These are phyloP conservation scores for Suillus alpinus DNA, from an alignment of 768 basidiomycete genomes.

Conservation along the genomic window DNA sequence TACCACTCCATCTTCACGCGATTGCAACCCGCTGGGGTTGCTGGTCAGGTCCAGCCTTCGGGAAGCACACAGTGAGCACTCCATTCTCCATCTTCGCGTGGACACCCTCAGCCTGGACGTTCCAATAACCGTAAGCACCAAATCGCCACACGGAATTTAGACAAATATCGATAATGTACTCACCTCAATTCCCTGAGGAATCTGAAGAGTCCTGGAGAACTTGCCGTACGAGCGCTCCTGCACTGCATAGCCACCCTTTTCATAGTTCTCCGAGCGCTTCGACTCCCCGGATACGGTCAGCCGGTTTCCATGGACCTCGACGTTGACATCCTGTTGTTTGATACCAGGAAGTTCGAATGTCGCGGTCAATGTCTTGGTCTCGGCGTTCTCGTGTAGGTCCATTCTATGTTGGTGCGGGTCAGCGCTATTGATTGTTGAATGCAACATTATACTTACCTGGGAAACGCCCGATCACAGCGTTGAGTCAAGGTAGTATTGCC, in stretches of 20 bases:
- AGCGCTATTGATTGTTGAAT: background rate
- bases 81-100: conserved; percentile 50
- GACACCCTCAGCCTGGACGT: conserved; percentile 26
- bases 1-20: background rate
- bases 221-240: conserved; percentile 47
- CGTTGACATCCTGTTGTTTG: conserved; percentile 47
- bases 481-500: conserved; percentile 7
- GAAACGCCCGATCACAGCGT: conserved; percentile 11
- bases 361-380: conserved; percentile 49
- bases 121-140: background rate
- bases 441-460: conserved; percentile 25
- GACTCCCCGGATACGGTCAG: conserved; percentile 53
- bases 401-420: conserved; percentile 35
- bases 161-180: conserved; percentile 11
- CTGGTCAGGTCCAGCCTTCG: background rate
- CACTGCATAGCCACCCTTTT: conserved; percentile 34
- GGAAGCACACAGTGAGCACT: background rate
- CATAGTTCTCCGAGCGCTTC: conserved; percentile 30
- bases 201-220: conserved; percentile 38
- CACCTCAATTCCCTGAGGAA: conserved; percentile 50
- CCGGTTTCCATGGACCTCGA: conserved; percentile 49
- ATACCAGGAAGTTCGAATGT: conserved; percentile 58
- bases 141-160: background rate
- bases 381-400: conserved; percentile 51
- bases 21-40: conserved; percentile 14